These are phyloP conservation scores for Phaseolus lunatus DNA, from an alignment of 306 rosid species.

Conservation along the genomic window DNA sequence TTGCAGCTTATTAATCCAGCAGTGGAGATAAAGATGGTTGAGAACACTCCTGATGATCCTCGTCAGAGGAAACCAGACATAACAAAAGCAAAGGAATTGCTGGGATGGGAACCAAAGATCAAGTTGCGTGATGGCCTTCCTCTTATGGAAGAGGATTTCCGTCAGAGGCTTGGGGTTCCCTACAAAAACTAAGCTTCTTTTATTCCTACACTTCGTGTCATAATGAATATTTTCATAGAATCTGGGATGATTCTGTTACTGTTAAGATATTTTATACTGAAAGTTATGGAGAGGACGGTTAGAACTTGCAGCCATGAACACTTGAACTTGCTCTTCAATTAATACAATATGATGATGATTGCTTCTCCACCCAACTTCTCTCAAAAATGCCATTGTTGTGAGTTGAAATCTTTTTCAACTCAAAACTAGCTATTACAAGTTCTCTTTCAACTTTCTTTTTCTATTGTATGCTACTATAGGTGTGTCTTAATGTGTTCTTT, in stretches of 20 bases:
- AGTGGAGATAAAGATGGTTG: conserved; percentile 77
- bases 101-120: conserved; percentile 82
- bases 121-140: conserved; percentile 79
- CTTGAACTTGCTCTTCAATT: conserved; percentile 19
- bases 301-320: conserved; percentile 4
- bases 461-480: conserved; percentile 8
- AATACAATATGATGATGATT: background rate
- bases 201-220: conserved; percentile 14
- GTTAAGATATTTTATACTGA: conserved; percentile 16
- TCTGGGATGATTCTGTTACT: conserved; percentile 12
- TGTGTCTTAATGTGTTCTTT: background rate
- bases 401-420: background rate
- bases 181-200: conserved; percentile 50
- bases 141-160: conserved; percentile 88
- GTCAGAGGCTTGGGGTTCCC: conserved; percentile 67
- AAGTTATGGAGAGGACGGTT: conserved; percentile 20
- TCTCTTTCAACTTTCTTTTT: background rate
- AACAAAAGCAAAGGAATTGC: conserved; percentile 71
- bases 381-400: conserved; percentile 18
- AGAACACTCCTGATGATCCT: conserved; percentile 90
- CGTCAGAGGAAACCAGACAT: conserved; percentile 85
- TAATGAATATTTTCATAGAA: conserved; percentile 10
- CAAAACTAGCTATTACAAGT: background rate
- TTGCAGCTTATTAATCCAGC: conserved; percentile 78
- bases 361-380: background rate